Evolutionary conservation across 106 monocot genomes (phyloP), one percentile per base, ranked within the genome.

Genomic region (Acorus gramineus): DNA sequence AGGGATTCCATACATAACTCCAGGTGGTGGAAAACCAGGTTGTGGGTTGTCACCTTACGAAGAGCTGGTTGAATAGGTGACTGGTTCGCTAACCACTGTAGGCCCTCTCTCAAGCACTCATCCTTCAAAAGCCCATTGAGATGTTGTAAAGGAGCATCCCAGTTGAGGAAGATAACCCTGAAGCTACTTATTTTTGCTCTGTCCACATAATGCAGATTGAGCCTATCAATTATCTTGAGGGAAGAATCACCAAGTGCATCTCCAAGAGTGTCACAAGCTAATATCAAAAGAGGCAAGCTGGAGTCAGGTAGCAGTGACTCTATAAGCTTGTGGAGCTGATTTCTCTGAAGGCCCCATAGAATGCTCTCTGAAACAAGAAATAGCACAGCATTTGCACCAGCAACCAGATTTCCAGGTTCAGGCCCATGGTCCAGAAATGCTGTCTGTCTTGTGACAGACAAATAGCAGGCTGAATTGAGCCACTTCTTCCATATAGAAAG

Each of bases 61-160:
- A 86, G 68, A 47, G 45, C 47, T 47, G 85, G 91, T 56, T 79
- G 81, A 28, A 42, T 43, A 14, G 88, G 88, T 50, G 86, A 81
- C 54, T 86, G 61, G 6, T 69, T 58, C 28, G 92, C 89, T 55
- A 99, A 68, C 98, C 92, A 99, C 43, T 69, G 73, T 42, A 99
- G 79, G 6, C 92, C 85, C 11, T 49, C 73, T 72, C 71, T 81
- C 63, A 99, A 65, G 42, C 71, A 73, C 28, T 74, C 69, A 68
- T 99, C 92, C 62, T 81, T 79, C 46, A 85, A 81, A 70, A 91
- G 88, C 49, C 66, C 71, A 64, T 69, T 68, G 28, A 3, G n/a
- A 9, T 69, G 10, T 44, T 56, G 62, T 5, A 46, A 9, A 4
- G 14, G 53, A 12, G 5, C 4, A 11, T 62, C 56, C 7, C 53